A percentile compares a stretch with the other conserved stretches of the same genome.
Evolutionary conservation across 305 asterid species (phyloP).

Genomic region (Nicotiana rustica): DNA sequence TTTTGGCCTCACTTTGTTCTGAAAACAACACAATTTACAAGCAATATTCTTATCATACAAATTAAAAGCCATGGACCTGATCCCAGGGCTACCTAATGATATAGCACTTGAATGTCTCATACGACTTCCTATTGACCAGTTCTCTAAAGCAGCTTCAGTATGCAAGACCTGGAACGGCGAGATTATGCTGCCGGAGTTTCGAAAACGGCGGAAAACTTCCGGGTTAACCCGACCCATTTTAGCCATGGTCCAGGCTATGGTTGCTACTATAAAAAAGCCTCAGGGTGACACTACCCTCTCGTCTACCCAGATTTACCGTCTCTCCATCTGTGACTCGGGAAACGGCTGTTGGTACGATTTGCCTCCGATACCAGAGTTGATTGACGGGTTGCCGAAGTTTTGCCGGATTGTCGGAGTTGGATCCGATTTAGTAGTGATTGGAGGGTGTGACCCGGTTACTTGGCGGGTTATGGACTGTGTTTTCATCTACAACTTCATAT

Average conservation of each 20-base stretch:
- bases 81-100: conserved; percentile 45
- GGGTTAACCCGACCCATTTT: conserved; percentile 35
- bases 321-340: conserved; percentile 36
- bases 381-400: conserved; percentile 39
- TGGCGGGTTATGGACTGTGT: conserved; percentile 36
- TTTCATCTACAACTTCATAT: conserved; percentile 38
- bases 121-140: conserved; percentile 35
- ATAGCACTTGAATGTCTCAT: conserved; percentile 40
- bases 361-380: conserved; percentile 39
- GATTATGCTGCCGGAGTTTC: conserved; percentile 33
- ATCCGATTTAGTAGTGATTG: conserved; percentile 40
- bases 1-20: not conserved
- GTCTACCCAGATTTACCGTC: conserved; percentile 30
- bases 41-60: not conserved
- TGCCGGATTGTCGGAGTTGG: conserved; percentile 38
- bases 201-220: not conserved
- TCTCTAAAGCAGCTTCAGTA: conserved; percentile 36
- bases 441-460: conserved; percentile 43
- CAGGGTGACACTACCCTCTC: not conserved
- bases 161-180: conserved; percentile 34
- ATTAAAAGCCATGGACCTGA: conserved; percentile 36
- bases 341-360: conserved; percentile 34
- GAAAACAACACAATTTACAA: not conserved
- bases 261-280: conserved; percentile 1
- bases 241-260: conserved; percentile 37